phyloP scores from a whole-genome alignment of 2,329 filamentous ascomycete species.

The Claviceps sp. region DNA sequence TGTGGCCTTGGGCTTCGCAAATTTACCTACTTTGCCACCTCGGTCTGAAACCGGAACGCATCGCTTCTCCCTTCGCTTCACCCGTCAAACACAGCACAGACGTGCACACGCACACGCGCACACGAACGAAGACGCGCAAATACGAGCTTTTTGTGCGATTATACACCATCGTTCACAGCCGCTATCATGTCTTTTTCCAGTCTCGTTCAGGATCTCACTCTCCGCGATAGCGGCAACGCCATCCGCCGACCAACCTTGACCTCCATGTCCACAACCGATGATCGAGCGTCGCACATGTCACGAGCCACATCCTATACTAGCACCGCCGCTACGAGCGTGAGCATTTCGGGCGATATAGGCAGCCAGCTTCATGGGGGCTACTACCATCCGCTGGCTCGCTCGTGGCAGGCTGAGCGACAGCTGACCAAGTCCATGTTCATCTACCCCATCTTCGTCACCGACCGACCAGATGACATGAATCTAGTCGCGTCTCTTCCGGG shows the following conservation, averaged over 20 bases:
- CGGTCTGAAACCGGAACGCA: too few species aligned
- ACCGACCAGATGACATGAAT: constrained; percentile 83
- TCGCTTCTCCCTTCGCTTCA: neutral
- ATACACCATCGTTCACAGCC: neutral
- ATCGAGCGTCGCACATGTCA: constrained; percentile 47
- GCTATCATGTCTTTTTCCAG: constrained; percentile 51
- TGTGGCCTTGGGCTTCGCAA: constrained; percentile 1
- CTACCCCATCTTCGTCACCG: constrained; percentile 92
- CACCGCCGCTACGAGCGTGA: constrained; percentile 54
- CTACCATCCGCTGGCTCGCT: constrained; percentile 62
- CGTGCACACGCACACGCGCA: neutral
- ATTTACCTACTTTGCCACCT: neutral
- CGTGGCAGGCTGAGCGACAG: constrained; percentile 76
- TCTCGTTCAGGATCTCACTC: constrained; percentile 50
- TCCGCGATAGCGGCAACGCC: constrained; percentile 38
- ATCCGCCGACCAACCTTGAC: constrained; percentile 31
- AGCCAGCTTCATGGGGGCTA: constrained; percentile 77
- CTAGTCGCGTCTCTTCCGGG: constrained; percentile 83
- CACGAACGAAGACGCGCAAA: neutral
- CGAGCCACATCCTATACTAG: constrained; percentile 53
- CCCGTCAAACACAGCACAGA: neutral
- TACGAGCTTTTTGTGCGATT: neutral
- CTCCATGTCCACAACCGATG: constrained; percentile 44
- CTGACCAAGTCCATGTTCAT: constrained; percentile 97
- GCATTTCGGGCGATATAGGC: constrained; percentile 61